phyloP scores from a whole-genome alignment of 768 basidiomycete genomes.

The Hypholoma sublateritium region DNA sequence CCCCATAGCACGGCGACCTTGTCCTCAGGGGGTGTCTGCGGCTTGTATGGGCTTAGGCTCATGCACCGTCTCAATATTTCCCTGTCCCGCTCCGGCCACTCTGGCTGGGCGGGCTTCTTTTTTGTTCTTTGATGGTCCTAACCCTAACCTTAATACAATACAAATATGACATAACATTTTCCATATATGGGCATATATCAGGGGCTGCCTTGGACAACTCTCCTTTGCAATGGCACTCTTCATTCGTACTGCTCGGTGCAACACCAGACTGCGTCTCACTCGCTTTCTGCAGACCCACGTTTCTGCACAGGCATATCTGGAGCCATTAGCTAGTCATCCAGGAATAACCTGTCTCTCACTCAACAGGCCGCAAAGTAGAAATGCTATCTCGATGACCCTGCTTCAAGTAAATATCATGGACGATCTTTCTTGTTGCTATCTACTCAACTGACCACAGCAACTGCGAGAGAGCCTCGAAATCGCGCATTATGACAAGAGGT shows the following conservation, averaged over 20 bases:
- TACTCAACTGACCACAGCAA: constrained; percentile 47
- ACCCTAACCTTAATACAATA: constrained; percentile 45
- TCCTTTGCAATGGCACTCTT: background rate
- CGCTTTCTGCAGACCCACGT: constrained; percentile 22
- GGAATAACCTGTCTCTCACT: constrained; percentile 77
- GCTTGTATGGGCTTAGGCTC: constrained; percentile 73
- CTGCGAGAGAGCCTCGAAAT: constrained; percentile 66
- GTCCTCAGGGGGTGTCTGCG: constrained; percentile 59
- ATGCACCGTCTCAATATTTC: constrained; percentile 84
- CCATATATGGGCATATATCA: background rate
- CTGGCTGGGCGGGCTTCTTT: constrained; percentile 57
- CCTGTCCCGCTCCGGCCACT: constrained; percentile 70
- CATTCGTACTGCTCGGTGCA: background rate
- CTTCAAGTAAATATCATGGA: constrained; percentile 50
- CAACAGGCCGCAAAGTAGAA: constrained; percentile 81
- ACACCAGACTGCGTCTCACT: background rate
- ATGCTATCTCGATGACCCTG: constrained; percentile 79
- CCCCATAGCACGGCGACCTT: constrained; percentile 75
- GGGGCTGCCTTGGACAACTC: background rate
- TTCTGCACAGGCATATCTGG: constrained; percentile 41
- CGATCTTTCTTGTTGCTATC: background rate
- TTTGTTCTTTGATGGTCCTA: constrained; percentile 29
- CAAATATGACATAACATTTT: background rate
- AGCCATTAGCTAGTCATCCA: constrained; percentile 51
- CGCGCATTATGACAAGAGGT: constrained; percentile 70